Evolutionary conservation across 768 basidiomycete species (phyloP), one percentile per base, ranked within the genome.

Genomic region (Sporobolomyces phaffii): DNA sequence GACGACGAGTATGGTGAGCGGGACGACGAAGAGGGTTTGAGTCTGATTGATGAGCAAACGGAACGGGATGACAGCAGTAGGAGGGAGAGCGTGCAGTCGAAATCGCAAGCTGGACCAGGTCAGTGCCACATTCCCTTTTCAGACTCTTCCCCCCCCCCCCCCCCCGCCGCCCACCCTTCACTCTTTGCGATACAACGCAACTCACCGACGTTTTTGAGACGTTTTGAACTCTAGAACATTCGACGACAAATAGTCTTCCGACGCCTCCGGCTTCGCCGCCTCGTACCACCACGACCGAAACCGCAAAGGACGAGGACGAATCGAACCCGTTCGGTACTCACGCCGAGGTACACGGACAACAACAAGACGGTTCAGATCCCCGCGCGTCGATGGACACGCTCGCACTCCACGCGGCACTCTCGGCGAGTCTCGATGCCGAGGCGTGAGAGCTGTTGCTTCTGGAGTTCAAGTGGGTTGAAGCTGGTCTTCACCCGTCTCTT

Each of bases 351-450:
- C 56, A 43, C 18, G n/a, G n/a, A n/a, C n/a, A n/a, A n/a, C n/a
- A 36, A 15, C 28, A 38, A 52, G n/a, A 34, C 11, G 53, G 56
- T n/a, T 34, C 61, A 15, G 64, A 66, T 49, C 61, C 64, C 10
- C 56, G 69, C 28, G 69, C 64, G 0, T 66, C 64, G 28, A 38
- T 60, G 44, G 69, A 66, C 18, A 63, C 69, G 26, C 41, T 70
- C 36, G 69, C 69, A 18, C 43, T 65, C 18, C 52, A 44, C 11
- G 51, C 61, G 4, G 57, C 50, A 20, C 33, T 70, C 13, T 58
- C 64, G 9, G 56, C 56, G 0, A 62, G 36, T 26, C 50, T 68
- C 0, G 66, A 68, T n/a, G 66, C 65, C 0, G 24, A 60, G 47
- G 54, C 10, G 11, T 26, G 24, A 54, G 13, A 40, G 38, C 17